These are phyloP conservation scores for Aschersonia sp. DNA, from an alignment of 2,329 filamentous ascomycete genomes.

Conservation along the genomic window DNA sequence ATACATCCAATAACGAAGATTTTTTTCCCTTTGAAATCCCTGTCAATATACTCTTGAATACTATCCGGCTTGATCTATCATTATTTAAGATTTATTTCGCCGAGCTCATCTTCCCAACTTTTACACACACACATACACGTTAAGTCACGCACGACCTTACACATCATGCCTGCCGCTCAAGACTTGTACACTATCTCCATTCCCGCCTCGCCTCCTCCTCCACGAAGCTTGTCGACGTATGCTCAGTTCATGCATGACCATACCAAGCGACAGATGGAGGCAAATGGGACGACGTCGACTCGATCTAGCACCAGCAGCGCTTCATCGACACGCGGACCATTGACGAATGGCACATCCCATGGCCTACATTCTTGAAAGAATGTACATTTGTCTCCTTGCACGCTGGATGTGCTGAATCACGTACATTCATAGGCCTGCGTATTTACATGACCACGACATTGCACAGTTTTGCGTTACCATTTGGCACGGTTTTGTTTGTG, in stretches of 20 bases:
- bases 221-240: constrained; percentile 38
- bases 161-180: constrained; percentile 23
- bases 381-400: not conserved
- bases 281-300: constrained; percentile 19
- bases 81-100: no score
- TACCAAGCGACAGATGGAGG: constrained; percentile 52
- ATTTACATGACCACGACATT: no score
- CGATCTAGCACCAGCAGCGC: constrained; percentile 8
- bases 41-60: not conserved
- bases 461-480: no score
- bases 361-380: constrained; percentile 4
- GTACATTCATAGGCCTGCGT: no score
- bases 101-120: no score
- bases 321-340: constrained; percentile 7
- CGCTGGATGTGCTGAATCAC: not conserved
- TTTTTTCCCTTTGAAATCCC: not conserved
- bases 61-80: not conserved
- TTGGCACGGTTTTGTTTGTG: no score
- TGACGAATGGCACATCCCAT: constrained; percentile 14
- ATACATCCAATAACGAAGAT: not conserved
- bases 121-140: no score
- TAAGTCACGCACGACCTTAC: no score
- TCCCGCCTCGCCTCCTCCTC: constrained; percentile 22
- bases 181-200: constrained; percentile 22
- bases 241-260: constrained; percentile 48